Conservation (phyloP, 805 yeast genomes). For the Saccharomyces mikatae region DNA sequence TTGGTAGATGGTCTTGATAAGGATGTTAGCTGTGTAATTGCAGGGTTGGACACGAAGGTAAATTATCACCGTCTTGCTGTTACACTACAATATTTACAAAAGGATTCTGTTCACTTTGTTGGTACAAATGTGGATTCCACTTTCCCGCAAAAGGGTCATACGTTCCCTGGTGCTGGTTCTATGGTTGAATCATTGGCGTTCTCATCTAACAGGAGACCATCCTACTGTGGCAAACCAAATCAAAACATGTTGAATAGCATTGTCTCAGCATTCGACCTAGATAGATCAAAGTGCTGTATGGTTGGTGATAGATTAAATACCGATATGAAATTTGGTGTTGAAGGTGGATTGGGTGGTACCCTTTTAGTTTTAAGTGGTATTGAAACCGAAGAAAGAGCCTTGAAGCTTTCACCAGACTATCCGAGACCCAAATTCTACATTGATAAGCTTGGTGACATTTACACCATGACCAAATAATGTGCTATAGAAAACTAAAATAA, state of each 20-base stretch:
- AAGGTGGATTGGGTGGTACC: conserved; percentile 75
- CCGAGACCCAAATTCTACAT: conserved; percentile 61
- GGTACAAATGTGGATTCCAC: conserved; percentile 96
- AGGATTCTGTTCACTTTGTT: conserved; percentile 52
- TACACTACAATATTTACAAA: conserved; percentile 69
- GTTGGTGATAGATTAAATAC: conserved; percentile 93
- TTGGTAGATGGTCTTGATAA: conserved; percentile 48
- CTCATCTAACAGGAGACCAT: conserved; percentile 76
- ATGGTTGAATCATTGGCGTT: conserved; percentile 68
- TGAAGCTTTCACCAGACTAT: conserved; percentile 28
- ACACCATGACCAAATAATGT: conserved; percentile 34
- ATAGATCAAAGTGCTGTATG: conserved; percentile 67
- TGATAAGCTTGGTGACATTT: conserved; percentile 68
- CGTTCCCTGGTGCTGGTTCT: conserved; percentile 94
- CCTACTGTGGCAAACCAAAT: conserved; percentile 89
- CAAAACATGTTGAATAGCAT: conserved; percentile 86
- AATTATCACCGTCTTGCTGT: conserved; percentile 77
- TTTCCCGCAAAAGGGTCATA: conserved; percentile 77
- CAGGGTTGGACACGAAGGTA: conserved; percentile 70
- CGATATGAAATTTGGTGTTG: conserved; percentile 84
- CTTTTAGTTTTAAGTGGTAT: conserved; percentile 87
- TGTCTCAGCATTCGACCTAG: conserved; percentile 51
- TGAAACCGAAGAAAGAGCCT: conserved; percentile 61
- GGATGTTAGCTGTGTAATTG: conserved; percentile 77
- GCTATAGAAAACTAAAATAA: background rate